Conservation (phyloP, 1,139 yeast species). For the Pichia sp. region DNA sequence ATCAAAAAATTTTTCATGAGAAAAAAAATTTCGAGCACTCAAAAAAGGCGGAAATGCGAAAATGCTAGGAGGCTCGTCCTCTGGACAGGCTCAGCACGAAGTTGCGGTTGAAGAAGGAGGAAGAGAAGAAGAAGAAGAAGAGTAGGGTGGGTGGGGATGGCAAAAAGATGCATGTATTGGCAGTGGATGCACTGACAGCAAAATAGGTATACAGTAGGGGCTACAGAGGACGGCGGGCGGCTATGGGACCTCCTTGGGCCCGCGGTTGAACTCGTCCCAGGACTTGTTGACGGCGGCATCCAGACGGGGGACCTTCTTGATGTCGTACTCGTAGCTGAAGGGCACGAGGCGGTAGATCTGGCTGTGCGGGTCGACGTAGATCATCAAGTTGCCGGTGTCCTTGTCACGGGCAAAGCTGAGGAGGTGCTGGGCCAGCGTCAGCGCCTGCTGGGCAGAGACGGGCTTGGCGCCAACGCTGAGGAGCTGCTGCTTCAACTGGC, state of each 20-base stretch:
- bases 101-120: no score
- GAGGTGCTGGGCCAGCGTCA: constrained; percentile 14
- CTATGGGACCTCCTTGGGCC: not conserved
- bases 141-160: no score
- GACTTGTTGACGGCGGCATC: constrained; percentile 4
- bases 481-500: constrained; percentile 20
- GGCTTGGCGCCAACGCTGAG: constrained; percentile 18
- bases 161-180: not conserved
- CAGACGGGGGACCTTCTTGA: constrained; percentile 11
- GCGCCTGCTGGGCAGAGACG: constrained; percentile 15
- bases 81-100: no score
- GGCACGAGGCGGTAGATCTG: constrained; percentile 19
- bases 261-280: constrained; percentile 10
- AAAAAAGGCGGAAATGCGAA: not conserved
- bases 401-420: constrained; percentile 15
- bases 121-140: no score
- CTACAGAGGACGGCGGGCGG: not conserved
- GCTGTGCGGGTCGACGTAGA: constrained; percentile 16
- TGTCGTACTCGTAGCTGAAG: constrained; percentile 21
- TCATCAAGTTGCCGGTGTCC: constrained; percentile 17
- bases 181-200: no score
- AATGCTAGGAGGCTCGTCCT: not conserved
- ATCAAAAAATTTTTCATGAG: constrained; percentile 1
- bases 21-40: not conserved
- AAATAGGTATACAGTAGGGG: no score